Evolutionary conservation across 139 green algal genomes (phyloP).

Genomic region (Nannochloris sp.): DNA sequence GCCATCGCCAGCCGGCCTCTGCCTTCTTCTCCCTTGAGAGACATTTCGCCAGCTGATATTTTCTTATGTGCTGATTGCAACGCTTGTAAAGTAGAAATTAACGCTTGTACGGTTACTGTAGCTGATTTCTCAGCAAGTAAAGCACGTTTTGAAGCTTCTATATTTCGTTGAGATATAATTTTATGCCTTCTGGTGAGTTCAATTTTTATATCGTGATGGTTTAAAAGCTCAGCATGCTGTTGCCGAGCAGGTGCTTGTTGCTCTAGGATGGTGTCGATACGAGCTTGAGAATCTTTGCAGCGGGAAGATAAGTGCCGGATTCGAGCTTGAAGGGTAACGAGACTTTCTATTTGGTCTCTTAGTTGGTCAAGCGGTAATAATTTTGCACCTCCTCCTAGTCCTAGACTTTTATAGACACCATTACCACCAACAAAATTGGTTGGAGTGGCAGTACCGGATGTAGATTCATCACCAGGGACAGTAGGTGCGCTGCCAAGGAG

Average conservation of each 20-base stretch:
- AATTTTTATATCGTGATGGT: too few relatives aligned
- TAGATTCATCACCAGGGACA: too few relatives aligned
- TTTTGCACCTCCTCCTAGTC: too few relatives aligned
- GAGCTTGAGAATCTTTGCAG: background rate
- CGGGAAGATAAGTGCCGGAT: background rate
- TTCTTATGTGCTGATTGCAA: slow-evolving; percentile 12
- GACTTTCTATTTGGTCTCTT: background rate
- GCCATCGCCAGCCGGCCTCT: slow-evolving; percentile 16
- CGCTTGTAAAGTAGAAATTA: slow-evolving; percentile 13
- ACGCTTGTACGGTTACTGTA: slow-evolving; percentile 12
- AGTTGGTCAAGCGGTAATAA: background rate
- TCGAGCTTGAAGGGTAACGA: background rate
- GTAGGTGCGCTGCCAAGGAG: background rate
- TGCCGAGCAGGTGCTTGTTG: too few relatives aligned
- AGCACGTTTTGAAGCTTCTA: too few relatives aligned
- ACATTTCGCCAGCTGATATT: background rate
- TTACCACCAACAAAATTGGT: too few relatives aligned
- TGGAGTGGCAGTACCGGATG: too few relatives aligned
- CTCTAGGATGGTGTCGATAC: background rate
- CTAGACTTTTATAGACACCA: too few relatives aligned
- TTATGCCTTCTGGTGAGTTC: too few relatives aligned
- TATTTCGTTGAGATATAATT: too few relatives aligned
- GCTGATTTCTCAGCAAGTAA: slow-evolving; percentile 1
- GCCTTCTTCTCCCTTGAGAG: slow-evolving; percentile 26
- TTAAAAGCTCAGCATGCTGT: too few relatives aligned